A percentile compares a stretch with the other conserved stretches of the same genome.
phyloP scores from a whole-genome alignment of 2,329 filamentous ascomycete species.

The Hypocrella siamensis region DNA sequence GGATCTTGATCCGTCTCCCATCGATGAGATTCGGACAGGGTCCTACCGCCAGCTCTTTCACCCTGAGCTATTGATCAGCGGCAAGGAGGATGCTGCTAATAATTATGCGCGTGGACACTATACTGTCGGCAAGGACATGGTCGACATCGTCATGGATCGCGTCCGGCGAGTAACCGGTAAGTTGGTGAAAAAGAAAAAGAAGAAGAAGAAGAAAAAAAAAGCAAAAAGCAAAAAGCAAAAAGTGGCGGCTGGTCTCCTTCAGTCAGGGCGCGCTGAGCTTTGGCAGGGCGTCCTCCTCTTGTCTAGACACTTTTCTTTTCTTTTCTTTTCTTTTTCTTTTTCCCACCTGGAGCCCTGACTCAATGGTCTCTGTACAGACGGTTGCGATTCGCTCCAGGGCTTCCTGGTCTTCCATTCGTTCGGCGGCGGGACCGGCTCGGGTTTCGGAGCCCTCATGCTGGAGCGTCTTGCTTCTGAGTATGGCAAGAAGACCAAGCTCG shows the following conservation, averaged over 20 bases:
- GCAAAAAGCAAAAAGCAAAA: too few species aligned
- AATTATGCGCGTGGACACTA: conserved; percentile 67
- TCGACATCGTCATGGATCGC: conserved; percentile 53
- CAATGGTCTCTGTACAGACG: conserved; percentile 30
- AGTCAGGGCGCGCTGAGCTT: too few species aligned
- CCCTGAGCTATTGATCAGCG: conserved; percentile 55
- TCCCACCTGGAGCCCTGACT: conserved; percentile 11
- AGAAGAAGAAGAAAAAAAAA: too few species aligned
- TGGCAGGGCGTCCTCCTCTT: too few species aligned
- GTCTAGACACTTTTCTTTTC: too few species aligned
- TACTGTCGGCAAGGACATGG: conserved; percentile 63
- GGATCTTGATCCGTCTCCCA: conserved; percentile 57
- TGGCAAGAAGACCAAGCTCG: conserved; percentile 64
- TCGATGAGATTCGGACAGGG: conserved; percentile 59
- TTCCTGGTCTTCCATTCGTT: conserved; percentile 66
- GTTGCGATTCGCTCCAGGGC: conserved; percentile 57
- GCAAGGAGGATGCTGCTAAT: conserved; percentile 65
- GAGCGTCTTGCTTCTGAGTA: conserved; percentile 61
- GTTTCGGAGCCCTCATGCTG: conserved; percentile 55
- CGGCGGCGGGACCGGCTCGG: conserved; percentile 56
- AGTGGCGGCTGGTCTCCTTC: too few species aligned
- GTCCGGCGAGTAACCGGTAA: conserved; percentile 54
- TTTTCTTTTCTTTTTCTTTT: too few species aligned
- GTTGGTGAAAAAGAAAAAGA: too few species aligned
- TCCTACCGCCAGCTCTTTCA: conserved; percentile 55